Base-by-base conservation (phyloP, 805 yeast genomes). In the Blastobotrys parvus region DNA sequence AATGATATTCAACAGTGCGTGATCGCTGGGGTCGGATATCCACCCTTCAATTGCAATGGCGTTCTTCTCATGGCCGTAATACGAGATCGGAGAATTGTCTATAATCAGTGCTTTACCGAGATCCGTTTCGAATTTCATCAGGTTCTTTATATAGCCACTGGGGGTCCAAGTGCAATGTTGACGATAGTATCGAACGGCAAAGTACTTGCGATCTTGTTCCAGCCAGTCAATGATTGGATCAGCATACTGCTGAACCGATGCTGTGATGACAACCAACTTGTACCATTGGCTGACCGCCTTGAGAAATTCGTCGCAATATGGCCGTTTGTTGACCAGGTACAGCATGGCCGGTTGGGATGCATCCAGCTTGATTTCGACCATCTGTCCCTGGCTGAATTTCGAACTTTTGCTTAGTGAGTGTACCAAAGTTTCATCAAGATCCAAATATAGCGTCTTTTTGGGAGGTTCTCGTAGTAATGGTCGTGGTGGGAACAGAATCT, bases 1-100 rank as follows among this genome's bases (percentile, higher is more conserved):
- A 35, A 92, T 61, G 41, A 92, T 64, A 54, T 87, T 80, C 62
- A 92, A 67, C 45, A 92, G 66, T 55, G 87, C 95, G 18, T 80
- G 69, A 58, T 92, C 98, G 30, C 81, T 75, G n/a, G 94, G 95
- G 62, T 92, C 98, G 57, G 84, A 86, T 49, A 92, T 87, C 98
- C 98, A 92, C 37, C 98, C 97, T 63, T 89, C 96, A 4, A 92
- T 87, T 66, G 82, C 79, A 18, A 92, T 81, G 1, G 95, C 98
- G 57, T 92, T 92, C 51, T 80, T 80, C 34, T 41, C 42, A 46
- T 79, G 85, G 60, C 77, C 65, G 13, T 86, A 80, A 60, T 85
- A 92, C 56, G 94, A 82, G 20, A 88, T 75, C 1, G 97, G 97
- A 8, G 96, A 87, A 64, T 92, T 92, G 65, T 92, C 98, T 40